phyloP scores from a whole-genome alignment of 176 grass and related monocot species.

The Dactylis glomerata region DNA sequence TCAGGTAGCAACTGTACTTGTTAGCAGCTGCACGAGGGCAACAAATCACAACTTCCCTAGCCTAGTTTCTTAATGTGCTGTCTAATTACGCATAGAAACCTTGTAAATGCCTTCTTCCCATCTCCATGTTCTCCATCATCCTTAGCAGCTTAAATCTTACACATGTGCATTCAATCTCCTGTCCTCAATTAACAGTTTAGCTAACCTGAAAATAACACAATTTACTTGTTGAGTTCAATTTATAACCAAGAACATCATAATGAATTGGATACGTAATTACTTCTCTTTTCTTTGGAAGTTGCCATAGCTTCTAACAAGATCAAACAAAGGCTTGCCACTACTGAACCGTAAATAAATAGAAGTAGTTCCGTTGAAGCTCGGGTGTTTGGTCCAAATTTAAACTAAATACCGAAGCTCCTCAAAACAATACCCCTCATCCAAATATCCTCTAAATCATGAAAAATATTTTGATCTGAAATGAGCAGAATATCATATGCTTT shows the following conservation, averaged over 20 bases:
- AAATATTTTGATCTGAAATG: neutral
- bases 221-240: neutral
- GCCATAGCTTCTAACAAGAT: neutral
- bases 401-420: neutral
- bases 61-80: neutral
- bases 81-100: neutral
- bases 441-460: neutral
- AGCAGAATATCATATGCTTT: neutral
- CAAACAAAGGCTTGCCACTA: neutral
- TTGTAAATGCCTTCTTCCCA: neutral
- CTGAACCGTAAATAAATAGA: neutral
- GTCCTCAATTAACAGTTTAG: neutral
- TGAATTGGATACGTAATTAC: neutral
- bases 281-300: neutral
- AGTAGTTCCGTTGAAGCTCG: no score
- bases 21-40: neutral
- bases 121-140: slow-evolving; percentile 7
- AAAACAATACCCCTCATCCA: neutral
- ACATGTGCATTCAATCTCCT: neutral
- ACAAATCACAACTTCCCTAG: neutral
- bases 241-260: neutral
- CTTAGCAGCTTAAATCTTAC: neutral
- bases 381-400: neutral
- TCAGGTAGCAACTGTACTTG: neutral
- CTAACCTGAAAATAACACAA: slow-evolving; percentile 36